These are phyloP conservation scores for Thalassiosira delicatula DNA, from an alignment of 352 stramenopile genomes.

Conservation along the genomic window DNA sequence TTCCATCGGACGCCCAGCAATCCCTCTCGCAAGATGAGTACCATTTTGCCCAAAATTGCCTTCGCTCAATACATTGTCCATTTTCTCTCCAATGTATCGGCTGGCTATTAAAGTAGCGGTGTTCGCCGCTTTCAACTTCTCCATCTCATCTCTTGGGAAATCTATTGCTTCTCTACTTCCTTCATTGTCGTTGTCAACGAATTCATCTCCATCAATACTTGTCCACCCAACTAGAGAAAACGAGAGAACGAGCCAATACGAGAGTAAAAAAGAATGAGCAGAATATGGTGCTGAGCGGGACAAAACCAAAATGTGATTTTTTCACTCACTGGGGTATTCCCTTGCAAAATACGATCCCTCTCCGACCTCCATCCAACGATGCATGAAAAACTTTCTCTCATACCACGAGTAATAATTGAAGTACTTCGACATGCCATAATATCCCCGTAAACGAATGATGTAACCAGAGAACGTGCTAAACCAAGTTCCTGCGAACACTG, in stretches of 20 bases:
- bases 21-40: constrained; percentile 38
- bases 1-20: neutral
- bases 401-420: constrained; percentile 70
- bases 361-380: constrained; percentile 65
- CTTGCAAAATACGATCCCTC: constrained; percentile 61
- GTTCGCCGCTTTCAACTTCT: constrained; percentile 19
- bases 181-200: constrained; percentile 67
- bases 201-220: constrained; percentile 75
- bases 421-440: constrained; percentile 75
- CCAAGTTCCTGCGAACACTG: constrained; percentile 81
- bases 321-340: constrained; percentile 78
- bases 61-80: constrained; percentile 17
- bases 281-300: too few species aligned
- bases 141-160: constrained; percentile 32
- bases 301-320: too few species aligned
- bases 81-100: neutral
- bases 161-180: constrained; percentile 11
- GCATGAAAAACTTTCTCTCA: constrained; percentile 69
- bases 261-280: too few species aligned
- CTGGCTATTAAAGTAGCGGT: neutral
- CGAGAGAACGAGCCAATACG: too few species aligned
- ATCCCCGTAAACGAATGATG: constrained; percentile 86
- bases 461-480: constrained; percentile 87
- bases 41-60: neutral
- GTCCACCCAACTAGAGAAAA: constrained; percentile 74